A percentile compares a stretch with the other conserved stretches of the same genome.
These are phyloP conservation scores for Fusarium xyrophilum DNA, from an alignment of 2,329 filamentous ascomycete species.

Conservation along the genomic window DNA sequence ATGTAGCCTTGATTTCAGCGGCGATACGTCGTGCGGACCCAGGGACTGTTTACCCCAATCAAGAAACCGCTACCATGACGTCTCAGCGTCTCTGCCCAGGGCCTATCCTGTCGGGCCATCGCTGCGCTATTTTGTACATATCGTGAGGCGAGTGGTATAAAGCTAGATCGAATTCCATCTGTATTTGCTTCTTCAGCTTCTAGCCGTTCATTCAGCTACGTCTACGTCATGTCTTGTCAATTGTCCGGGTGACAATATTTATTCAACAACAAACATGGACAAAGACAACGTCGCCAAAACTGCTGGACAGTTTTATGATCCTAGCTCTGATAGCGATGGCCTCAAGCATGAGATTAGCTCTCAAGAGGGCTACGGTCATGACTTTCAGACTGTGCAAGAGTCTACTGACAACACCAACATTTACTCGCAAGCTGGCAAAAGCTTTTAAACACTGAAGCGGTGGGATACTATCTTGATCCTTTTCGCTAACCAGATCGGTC, in stretches of 20 bases:
- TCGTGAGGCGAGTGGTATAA: constrained; percentile 12
- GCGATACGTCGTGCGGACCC: neutral
- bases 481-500: constrained; percentile 39
- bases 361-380: constrained; percentile 17
- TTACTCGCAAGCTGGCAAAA: constrained; percentile 35
- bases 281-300: neutral
- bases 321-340: constrained; percentile 23
- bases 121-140: constrained; percentile 11
- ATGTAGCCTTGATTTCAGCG: constrained; percentile 22
- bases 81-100: neutral
- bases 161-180: neutral
- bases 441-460: constrained; percentile 34
- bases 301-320: constrained; percentile 16
- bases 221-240: neutral
- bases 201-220: neutral
- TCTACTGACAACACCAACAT: constrained; percentile 32
- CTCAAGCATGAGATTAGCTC: constrained; percentile 14
- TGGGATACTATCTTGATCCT: constrained; percentile 39
- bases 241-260: constrained; percentile 2
- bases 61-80: constrained; percentile 10
- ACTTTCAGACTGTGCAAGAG: constrained; percentile 24
- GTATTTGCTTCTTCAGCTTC: neutral
- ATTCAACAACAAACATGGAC: constrained; percentile 9
- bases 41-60: neutral
- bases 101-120: constrained; percentile 16